Conservation (phyloP, 2,329 filamentous ascomycete genomes). For the Claviceps maximensis region DNA sequence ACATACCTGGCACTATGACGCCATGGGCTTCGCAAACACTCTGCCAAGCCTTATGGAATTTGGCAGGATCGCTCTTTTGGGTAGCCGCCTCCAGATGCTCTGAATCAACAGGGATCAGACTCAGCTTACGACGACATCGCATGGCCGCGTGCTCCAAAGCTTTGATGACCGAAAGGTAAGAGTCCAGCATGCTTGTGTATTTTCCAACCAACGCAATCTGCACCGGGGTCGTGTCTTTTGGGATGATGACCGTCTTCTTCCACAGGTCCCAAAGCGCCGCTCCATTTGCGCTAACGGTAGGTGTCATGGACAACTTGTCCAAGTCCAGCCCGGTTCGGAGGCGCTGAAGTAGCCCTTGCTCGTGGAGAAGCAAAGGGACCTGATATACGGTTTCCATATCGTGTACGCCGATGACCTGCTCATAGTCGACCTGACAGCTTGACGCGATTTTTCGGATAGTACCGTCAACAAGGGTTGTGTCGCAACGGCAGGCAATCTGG, state of each 20-base stretch:
- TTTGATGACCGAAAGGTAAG: slow-evolving; percentile 75
- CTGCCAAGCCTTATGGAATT: slow-evolving; percentile 64
- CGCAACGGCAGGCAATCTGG: slow-evolving; percentile 86
- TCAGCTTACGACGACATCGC: slow-evolving; percentile 66
- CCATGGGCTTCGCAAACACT: slow-evolving; percentile 56
- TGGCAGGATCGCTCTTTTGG: slow-evolving; percentile 48
- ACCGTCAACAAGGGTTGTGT: slow-evolving; percentile 54
- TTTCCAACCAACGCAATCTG: slow-evolving; percentile 85
- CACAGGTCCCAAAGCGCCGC: slow-evolving; percentile 63
- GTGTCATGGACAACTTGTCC: slow-evolving; percentile 38
- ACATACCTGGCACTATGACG: slow-evolving; percentile 25
- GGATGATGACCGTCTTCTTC: slow-evolving; percentile 42
- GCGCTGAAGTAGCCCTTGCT: slow-evolving; percentile 59
- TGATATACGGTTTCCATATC: slow-evolving; percentile 89
- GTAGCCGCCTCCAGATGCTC: slow-evolving; percentile 63
- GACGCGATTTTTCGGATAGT: slow-evolving; percentile 81
- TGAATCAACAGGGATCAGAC: slow-evolving; percentile 74
- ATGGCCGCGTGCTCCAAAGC: slow-evolving; percentile 85
- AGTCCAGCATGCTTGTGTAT: slow-evolving; percentile 73
- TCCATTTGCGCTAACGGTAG: slow-evolving; percentile 47
- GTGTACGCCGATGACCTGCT: slow-evolving; percentile 80
- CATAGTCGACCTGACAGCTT: slow-evolving; percentile 73
- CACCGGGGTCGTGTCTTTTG: slow-evolving; percentile 53
- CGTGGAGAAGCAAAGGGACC: slow-evolving; percentile 71
- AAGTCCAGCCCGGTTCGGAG: slow-evolving; percentile 54